Conservation (phyloP, 169 alveolate genomes). For the Condylostoma magnum region DNA sequence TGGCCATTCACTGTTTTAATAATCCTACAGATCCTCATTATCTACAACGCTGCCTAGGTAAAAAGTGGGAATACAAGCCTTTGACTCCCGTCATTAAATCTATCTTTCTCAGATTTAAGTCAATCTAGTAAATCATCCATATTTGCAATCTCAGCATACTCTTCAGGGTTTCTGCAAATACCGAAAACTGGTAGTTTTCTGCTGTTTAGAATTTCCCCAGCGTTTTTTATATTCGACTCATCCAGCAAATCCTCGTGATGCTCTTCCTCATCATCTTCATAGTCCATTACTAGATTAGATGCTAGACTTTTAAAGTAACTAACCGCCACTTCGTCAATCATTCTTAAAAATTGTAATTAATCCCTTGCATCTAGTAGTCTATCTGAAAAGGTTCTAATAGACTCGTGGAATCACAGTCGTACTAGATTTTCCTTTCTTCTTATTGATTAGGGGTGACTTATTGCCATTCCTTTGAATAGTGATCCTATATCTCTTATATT, state of each 20-base stretch:
- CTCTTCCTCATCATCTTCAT: slow-evolving; percentile 30
- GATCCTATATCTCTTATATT: slow-evolving; percentile 83
- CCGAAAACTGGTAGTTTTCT: slow-evolving; percentile 35
- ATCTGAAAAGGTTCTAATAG: slow-evolving; percentile 79
- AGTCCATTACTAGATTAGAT: neutral
- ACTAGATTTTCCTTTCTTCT: slow-evolving; percentile 72
- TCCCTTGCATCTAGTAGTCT: slow-evolving; percentile 72
- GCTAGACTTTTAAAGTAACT: slow-evolving; percentile 40
- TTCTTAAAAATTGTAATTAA: slow-evolving; percentile 56
- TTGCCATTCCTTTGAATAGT: slow-evolving; percentile 78
- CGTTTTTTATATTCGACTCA: slow-evolving; percentile 47
- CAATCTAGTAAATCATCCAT: slow-evolving; percentile 30
- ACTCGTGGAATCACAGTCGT: slow-evolving; percentile 84
- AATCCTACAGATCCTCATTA: slow-evolving; percentile 72
- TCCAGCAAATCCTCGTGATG: slow-evolving; percentile 56
- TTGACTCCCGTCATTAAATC: slow-evolving; percentile 59
- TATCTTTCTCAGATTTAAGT: slow-evolving; percentile 33
- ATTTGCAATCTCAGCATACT: neutral
- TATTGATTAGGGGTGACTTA: slow-evolving; percentile 65
- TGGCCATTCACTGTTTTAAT: slow-evolving; percentile 75
- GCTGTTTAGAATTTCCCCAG: slow-evolving; percentile 66
- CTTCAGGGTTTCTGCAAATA: neutral
- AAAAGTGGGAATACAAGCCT: slow-evolving; percentile 62
- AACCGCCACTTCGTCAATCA: slow-evolving; percentile 53
- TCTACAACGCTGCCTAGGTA: slow-evolving; percentile 73